Percentiles rank a stretch among this genome's conserved stretches.
Evolutionary conservation across 1,284 basidiomycete genomes (phyloP).

Genomic region (Cutaneotrichosporon cyanovorans): DNA sequence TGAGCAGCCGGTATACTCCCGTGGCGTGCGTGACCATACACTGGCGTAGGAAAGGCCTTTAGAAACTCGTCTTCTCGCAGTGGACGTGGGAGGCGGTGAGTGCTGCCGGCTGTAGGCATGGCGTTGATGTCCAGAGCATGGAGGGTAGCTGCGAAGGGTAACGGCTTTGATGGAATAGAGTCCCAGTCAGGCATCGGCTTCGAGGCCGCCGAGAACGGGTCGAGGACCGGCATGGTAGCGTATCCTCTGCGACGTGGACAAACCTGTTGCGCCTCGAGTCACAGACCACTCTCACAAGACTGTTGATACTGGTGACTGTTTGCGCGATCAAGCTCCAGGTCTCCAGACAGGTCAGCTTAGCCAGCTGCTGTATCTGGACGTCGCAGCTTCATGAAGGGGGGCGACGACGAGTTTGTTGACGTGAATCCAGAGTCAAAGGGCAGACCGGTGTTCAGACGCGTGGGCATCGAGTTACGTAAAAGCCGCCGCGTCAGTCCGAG

Average conservation of each 20-base stretch:
- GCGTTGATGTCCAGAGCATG: constrained; percentile 23
- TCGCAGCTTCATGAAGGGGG: too few species aligned
- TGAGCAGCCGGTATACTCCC: constrained; percentile 2
- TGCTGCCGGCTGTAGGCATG: neutral
- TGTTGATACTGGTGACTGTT: neutral
- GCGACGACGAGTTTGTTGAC: too few species aligned
- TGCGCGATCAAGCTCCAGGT: neutral
- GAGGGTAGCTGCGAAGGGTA: constrained; percentile 38
- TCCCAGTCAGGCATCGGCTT: constrained; percentile 36
- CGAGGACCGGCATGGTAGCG: constrained; percentile 17
- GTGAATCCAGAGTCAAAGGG: too few species aligned
- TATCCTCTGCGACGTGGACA: too few species aligned
- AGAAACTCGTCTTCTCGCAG: constrained; percentile 15
- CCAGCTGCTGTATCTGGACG: too few species aligned
- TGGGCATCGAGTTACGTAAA: too few species aligned
- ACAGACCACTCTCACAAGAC: too few species aligned
- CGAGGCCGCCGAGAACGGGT: constrained; percentile 41
- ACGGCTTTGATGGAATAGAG: constrained; percentile 29
- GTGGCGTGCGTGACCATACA: constrained; percentile 19
- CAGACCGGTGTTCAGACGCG: too few species aligned
- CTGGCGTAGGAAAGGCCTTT: constrained; percentile 17
- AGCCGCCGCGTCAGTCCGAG: too few species aligned
- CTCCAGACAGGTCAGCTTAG: too few species aligned
- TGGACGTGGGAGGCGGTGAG: constrained; percentile 13
- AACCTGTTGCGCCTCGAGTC: too few species aligned